A percentile compares a stretch with the other conserved stretches of the same genome.
Conservation (phyloP, 2,329 filamentous ascomycete genomes). For the Endothia cerciana region DNA sequence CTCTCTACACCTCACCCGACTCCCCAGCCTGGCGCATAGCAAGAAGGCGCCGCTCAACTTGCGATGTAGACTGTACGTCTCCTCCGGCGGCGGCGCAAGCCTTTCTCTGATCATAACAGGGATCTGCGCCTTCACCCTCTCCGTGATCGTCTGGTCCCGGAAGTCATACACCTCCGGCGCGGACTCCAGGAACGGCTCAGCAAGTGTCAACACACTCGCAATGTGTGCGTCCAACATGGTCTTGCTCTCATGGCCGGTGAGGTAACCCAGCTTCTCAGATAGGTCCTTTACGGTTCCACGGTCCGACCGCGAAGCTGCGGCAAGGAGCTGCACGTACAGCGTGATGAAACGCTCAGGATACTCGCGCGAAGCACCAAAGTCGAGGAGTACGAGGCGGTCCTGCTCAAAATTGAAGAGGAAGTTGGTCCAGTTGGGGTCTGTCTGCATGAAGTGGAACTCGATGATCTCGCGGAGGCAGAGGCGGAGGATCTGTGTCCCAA, state of each 20-base stretch:
- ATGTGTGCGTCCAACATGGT: constrained; percentile 90
- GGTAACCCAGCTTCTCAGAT: constrained; percentile 81
- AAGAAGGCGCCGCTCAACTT: constrained; percentile 96
- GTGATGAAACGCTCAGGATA: constrained; percentile 80
- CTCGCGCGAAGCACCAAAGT: constrained; percentile 91
- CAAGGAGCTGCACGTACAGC: constrained; percentile 78
- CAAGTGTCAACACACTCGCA: constrained; percentile 84
- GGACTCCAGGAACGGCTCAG: constrained; percentile 80
- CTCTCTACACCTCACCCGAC: constrained; percentile 77
- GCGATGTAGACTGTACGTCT: constrained; percentile 93
- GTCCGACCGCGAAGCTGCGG: constrained; percentile 76
- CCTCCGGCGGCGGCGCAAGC: constrained; percentile 88
- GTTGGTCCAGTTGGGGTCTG: constrained; percentile 99
- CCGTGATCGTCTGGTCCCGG: constrained; percentile 91
- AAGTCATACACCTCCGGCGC: constrained; percentile 92
- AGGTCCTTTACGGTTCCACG: constrained; percentile 64
- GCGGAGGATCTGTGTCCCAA: constrained; percentile 89
- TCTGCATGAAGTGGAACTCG: constrained; percentile 98
- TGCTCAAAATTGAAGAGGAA: constrained; percentile 83
- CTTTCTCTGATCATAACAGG: constrained; percentile 92
- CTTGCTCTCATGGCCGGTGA: constrained; percentile 86
- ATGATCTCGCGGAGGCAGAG: constrained; percentile 91
- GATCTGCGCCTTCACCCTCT: constrained; percentile 84
- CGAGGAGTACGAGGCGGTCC: constrained; percentile 82
- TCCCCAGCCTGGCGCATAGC: constrained; percentile 84